A percentile compares a stretch with the other conserved stretches of the same genome.
These are phyloP conservation scores for Musa acuminata DNA, from an alignment of 176 grass and related monocot species.

Conservation along the genomic window DNA sequence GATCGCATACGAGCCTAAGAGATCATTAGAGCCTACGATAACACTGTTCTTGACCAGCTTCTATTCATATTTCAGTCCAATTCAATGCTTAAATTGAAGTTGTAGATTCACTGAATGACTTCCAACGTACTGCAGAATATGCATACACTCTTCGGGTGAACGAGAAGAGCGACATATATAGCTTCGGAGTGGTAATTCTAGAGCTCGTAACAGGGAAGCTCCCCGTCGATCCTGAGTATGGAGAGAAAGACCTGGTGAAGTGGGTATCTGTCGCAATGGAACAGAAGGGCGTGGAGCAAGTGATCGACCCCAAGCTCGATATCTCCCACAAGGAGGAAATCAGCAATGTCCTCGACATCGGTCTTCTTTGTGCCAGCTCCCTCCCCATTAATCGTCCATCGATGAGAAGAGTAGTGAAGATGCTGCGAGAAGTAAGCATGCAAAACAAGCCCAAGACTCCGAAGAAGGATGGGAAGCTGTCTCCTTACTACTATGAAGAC, in stretches of 20 bases:
- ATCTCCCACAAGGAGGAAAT: constrained; percentile 48
- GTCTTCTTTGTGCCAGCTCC: constrained; percentile 61
- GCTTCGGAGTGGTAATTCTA: constrained; percentile 80
- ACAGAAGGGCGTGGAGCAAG: constrained; percentile 46
- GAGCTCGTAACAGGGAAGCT: constrained; percentile 73
- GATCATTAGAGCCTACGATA: too few species aligned
- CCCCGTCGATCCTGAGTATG: constrained; percentile 60
- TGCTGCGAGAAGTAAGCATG: constrained; percentile 54
- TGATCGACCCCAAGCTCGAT: constrained; percentile 53
- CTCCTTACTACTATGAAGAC: constrained; percentile 49
- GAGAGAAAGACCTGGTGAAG: constrained; percentile 85
- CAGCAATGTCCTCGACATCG: constrained; percentile 49
- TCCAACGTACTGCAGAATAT: constrained; percentile 39
- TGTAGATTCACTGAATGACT: too few species aligned
- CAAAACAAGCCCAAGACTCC: constrained; percentile 24
- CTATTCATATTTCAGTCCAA: too few species aligned
- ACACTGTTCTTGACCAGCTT: too few species aligned
- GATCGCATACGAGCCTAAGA: too few species aligned
- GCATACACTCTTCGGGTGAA: constrained; percentile 80
- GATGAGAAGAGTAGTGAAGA: constrained; percentile 78
- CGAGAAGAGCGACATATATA: constrained; percentile 93
- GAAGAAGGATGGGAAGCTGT: constrained; percentile 46
- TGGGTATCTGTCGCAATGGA: constrained; percentile 67
- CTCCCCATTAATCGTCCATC: constrained; percentile 76
- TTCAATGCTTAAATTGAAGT: too few species aligned